Conservation (phyloP, 768 basidiomycete species). For the Vararia minispora region DNA sequence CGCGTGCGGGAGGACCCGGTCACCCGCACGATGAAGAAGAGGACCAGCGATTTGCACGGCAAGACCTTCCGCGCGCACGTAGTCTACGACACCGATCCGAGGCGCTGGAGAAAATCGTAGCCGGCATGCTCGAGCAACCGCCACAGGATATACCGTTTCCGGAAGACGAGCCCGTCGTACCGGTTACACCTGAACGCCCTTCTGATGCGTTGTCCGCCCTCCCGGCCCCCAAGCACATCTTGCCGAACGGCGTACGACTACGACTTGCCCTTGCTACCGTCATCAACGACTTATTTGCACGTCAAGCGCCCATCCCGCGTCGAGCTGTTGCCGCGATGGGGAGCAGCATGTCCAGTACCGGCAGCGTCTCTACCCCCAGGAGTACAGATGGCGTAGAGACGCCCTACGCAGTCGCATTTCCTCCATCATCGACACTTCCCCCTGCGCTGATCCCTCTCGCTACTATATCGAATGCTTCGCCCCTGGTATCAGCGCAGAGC, state of each 20-base stretch:
- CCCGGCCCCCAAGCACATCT: conserved; percentile 35
- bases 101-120: conserved; percentile 73
- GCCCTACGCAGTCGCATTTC: no score
- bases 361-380: conserved; percentile 22
- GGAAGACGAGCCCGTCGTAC: conserved; percentile 41
- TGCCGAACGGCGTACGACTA: conserved; percentile 76
- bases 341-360: conserved; percentile 13
- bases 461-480: conserved; percentile 15
- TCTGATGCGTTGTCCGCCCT: conserved; percentile 24
- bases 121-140: conserved; percentile 71
- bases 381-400: no score
- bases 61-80: conserved; percentile 54
- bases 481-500: background rate
- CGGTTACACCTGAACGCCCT: conserved; percentile 35
- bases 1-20: conserved; percentile 41
- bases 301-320: conserved; percentile 39
- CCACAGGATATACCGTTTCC: conserved; percentile 50
- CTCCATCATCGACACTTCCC: conserved; percentile 2
- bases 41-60: conserved; percentile 40
- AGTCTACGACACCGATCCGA: conserved; percentile 63
- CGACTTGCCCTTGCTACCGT: conserved; percentile 66
- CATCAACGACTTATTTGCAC: conserved; percentile 73
- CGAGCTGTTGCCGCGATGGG: conserved; percentile 8
- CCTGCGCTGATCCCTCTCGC: conserved; percentile 15
- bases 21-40: conserved; percentile 45